Evolutionary conservation across 2,329 filamentous ascomycete genomes (phyloP).

Genomic region (Alternaria hordeiaustralica): DNA sequence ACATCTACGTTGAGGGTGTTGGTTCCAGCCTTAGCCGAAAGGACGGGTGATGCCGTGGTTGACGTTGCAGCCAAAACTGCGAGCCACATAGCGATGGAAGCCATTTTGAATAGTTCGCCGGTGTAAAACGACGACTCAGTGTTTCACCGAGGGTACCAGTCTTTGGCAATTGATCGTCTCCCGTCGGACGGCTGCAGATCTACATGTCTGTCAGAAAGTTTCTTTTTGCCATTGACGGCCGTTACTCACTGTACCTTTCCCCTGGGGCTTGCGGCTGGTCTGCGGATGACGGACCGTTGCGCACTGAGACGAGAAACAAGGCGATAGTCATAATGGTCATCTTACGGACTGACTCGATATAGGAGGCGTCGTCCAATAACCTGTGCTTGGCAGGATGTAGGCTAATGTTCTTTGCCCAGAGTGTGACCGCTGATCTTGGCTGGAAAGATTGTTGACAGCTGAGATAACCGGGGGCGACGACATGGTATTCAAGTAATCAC

Average conservation of each 20-base stretch:
- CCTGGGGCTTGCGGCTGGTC: constrained; percentile 7
- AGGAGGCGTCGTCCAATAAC: constrained; percentile 4
- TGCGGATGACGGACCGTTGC: constrained; percentile 10
- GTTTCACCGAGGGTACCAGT: neutral
- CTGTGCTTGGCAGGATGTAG: constrained; percentile 14
- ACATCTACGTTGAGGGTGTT: constrained; percentile 22
- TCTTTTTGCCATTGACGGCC: neutral
- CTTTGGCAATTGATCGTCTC: constrained; percentile 13
- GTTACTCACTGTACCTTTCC: constrained; percentile 3
- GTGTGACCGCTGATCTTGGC: constrained; percentile 17
- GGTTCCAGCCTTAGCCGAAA: constrained; percentile 8
- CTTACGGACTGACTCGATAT: constrained; percentile 8
- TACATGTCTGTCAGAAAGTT: constrained; percentile 12
- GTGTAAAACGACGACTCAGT: neutral
- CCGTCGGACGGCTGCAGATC: constrained; percentile 14
- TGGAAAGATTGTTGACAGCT: constrained; percentile 4
- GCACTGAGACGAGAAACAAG: constrained; percentile 10
- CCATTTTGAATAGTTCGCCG: constrained; percentile 18
- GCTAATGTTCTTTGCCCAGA: constrained; percentile 13
- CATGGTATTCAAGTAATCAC: constrained; percentile 2
- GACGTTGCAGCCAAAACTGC: constrained; percentile 31
- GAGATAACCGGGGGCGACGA: neutral
- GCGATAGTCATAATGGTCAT: constrained; percentile 2
- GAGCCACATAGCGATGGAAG: constrained; percentile 26
- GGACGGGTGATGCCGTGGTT: constrained; percentile 27